Evolutionary conservation across 1,284 basidiomycete genomes (phyloP), one percentile per base, ranked within the genome.

Genomic region (Pisolithus thermaeus): DNA sequence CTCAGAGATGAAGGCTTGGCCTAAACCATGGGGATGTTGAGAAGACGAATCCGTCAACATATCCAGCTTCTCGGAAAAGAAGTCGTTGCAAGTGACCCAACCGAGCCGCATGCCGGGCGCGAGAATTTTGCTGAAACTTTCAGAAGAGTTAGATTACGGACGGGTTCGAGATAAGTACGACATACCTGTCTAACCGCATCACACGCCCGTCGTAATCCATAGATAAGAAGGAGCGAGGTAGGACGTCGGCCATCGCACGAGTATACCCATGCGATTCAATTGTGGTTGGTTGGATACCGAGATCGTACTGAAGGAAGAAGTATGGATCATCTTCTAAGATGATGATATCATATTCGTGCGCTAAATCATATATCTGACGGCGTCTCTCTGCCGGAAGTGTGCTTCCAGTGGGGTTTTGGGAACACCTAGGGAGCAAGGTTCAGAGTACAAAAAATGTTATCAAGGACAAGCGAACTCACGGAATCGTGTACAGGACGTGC

Each of bases 271-370:
- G 35, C 58, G 58, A 42, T 53, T 66, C 47, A 52, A 65, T 47
- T 3, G 62, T 65, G 7, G 52, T 51, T 32, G 60, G 56, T 9
- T 27, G 52, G 35, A 67, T 46, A 14, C 59, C 50, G 14, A 66
- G 58, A 48, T 65, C 64, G 11, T 70, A 68, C 48, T 74, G 73
- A 3, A 83, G 63, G 66, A 79, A 80, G 59, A 74, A 82, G 65
- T 83, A 83, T 2, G 80, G 80, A 60, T 82, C 79, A 53, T 79
- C 77, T 61, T 81, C 79, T 52, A 72, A 67, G 52, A 77, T 76
- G 51, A 78, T 69, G 18, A 77, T 60, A 51, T 80, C 69, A 64
- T 77, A 81, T 59, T 80, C 76, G 47, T 72, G 70, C 49, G 76
- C 78, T 41, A 83, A 69, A 16, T 72, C 72, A 62, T 83, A 83